phyloP scores from a whole-genome alignment of 345 rosid species.

The Brassica nigra region DNA sequence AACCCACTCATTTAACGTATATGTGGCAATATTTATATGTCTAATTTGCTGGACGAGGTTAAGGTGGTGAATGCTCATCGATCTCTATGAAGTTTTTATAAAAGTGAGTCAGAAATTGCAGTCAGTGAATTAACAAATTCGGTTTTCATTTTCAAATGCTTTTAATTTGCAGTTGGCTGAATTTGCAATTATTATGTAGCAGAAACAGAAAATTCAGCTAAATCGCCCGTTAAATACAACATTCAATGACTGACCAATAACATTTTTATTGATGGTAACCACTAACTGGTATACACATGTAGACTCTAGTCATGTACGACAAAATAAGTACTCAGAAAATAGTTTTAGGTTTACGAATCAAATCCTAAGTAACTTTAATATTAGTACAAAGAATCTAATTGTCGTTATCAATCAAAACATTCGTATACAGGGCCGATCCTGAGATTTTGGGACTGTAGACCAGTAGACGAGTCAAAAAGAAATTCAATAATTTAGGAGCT shows the following conservation, averaged over 20 bases:
- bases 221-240: not conserved
- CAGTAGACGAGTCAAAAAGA: no score
- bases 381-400: not conserved
- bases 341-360: not conserved
- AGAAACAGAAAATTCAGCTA: not conserved
- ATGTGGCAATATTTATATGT: not conserved
- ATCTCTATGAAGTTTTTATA: not conserved
- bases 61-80: not conserved
- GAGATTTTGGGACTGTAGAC: no score
- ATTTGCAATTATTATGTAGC: not conserved
- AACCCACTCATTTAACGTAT: not conserved
- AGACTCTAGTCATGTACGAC: not conserved
- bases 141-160: not conserved
- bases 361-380: not conserved
- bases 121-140: not conserved
- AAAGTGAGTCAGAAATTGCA: not conserved
- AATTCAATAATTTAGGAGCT: no score
- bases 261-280: not conserved
- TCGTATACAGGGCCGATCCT: no score
- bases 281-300: not conserved
- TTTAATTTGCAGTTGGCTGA: not conserved
- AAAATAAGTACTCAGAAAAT: not conserved
- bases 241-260: not conserved
- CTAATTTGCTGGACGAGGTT: not conserved
- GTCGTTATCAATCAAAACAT: conserved; percentile 17